phyloP scores from a whole-genome alignment of 2,329 filamentous ascomycete species.

The Decorospora gaudefroyi region DNA sequence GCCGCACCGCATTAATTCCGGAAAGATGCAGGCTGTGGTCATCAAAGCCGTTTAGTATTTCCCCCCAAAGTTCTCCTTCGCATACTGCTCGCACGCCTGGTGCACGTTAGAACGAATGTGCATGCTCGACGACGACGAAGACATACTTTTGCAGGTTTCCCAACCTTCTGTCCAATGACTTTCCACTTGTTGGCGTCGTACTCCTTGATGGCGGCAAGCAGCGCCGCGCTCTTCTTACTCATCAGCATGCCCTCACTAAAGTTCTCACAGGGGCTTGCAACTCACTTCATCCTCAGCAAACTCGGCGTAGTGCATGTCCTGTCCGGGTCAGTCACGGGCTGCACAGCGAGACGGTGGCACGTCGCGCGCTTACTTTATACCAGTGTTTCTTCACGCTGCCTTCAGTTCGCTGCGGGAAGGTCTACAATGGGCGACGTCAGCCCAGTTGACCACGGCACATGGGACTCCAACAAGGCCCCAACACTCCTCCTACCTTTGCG shows the following conservation, averaged over 20 bases:
- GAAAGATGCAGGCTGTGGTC: constrained; percentile 48
- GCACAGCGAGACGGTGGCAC: constrained; percentile 17
- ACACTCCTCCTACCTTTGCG: constrained; percentile 70
- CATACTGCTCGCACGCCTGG: constrained; percentile 87
- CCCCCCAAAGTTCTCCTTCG: constrained; percentile 86
- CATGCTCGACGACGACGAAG: constrained; percentile 13
- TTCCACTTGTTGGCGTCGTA: constrained; percentile 99
- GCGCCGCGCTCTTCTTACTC: constrained; percentile 66
- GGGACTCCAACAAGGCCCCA: not conserved
- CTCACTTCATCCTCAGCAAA: constrained; percentile 94
- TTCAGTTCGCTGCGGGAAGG: constrained; percentile 90
- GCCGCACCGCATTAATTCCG: constrained; percentile 37
- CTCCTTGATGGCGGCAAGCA: constrained; percentile 95
- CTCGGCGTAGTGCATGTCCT: constrained; percentile 99
- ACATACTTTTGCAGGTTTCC: constrained; percentile 90
- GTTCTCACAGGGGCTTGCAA: constrained; percentile 3
- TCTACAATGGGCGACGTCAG: constrained; percentile 57
- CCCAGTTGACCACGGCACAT: not conserved
- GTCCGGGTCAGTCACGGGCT: constrained; percentile 31
- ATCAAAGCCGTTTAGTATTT: constrained; percentile 49
- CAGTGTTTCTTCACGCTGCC: constrained; percentile 99
- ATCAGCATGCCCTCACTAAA: constrained; percentile 32
- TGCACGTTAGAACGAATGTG: constrained; percentile 21
- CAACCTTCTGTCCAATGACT: constrained; percentile 91
- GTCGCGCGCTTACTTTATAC: constrained; percentile 75